Conservation (phyloP, 768 basidiomycete genomes). For the Suillus bovinus region DNA sequence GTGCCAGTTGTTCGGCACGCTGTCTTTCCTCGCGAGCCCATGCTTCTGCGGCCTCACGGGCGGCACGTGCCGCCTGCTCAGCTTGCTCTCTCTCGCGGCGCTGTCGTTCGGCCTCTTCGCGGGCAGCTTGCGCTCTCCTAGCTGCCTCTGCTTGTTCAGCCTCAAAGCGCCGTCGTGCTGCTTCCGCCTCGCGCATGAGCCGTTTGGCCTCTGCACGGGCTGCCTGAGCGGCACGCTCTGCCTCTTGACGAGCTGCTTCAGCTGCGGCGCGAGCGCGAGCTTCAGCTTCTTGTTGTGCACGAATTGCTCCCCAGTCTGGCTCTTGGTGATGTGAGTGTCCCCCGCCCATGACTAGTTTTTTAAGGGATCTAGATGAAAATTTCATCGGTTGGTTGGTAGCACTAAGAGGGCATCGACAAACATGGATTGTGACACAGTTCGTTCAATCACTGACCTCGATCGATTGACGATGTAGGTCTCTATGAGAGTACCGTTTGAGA, state of each 20-base stretch:
- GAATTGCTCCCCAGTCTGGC: constrained; percentile 26
- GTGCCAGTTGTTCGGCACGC: constrained; percentile 18
- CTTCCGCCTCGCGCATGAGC: constrained; percentile 2
- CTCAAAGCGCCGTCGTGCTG: background rate
- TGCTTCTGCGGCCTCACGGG: constrained; percentile 25
- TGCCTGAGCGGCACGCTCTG: constrained; percentile 26
- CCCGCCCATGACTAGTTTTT: constrained; percentile 24
- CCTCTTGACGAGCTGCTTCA: constrained; percentile 15
- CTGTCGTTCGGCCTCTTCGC: constrained; percentile 24
- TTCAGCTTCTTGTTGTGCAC: constrained; percentile 19
- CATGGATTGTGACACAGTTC: background rate
- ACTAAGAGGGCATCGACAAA: background rate
- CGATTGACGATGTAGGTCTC: background rate
- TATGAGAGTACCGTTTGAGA: background rate
- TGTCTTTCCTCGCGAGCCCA: constrained; percentile 25
- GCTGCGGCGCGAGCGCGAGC: constrained; percentile 7
- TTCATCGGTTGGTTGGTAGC: background rate
- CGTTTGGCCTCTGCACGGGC: constrained; percentile 27
- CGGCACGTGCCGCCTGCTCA: constrained; percentile 21
- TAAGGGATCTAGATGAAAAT: background rate
- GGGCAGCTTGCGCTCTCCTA: constrained; percentile 24
- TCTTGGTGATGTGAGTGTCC: constrained; percentile 25
- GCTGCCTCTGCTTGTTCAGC: constrained; percentile 2
- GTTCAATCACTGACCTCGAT: background rate
- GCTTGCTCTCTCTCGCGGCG: constrained; percentile 25